Base-by-base conservation (phyloP, 257 asterid genomes). In the Solanum sitiens region DNA sequence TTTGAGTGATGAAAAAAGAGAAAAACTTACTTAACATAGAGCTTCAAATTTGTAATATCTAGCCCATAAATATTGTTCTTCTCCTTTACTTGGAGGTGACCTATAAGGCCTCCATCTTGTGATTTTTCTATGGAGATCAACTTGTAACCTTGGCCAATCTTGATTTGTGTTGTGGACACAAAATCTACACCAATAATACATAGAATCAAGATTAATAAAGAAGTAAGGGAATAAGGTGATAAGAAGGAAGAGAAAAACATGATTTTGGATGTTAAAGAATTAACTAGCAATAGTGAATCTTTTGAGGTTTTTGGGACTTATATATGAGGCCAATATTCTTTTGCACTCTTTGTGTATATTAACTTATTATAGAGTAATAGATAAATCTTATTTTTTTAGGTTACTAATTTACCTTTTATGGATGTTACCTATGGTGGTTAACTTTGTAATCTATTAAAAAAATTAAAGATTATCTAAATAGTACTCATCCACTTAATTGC, bases 81-180 rank as follows among this genome's bases (percentile, higher is more conserved):
- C 93, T 94, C 90, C 90, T 95, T 96, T 9, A 95, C 92, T 90
- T 94, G 95, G 47, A 97, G 99, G 32, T 87, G 93, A 45, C 96
- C 99, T 13, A 94, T 40, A 74, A 96, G 91, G 53, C 98, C 99
- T 79, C 99, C 98, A 82, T 93, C 90, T 6, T 95, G 83, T 89
- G 94, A 87, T 35, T 95, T 92, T 61, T 92, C 91, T 47, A 96
- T 87, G 90, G 99, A 97, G 87, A 94, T 73, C 87, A 97, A 89
- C 59, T 92, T 88, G 91, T 97, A 97, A 89, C 99, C 99, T 42
- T 94, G 86, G 25, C 99, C 99, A 86, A 97, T 94, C 77, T 93
- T 97, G 4, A 88, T 15, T 5, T 92, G 90, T 72, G 77, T 33
- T 39, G 87, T 11, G 53, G 92, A 80, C 44, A 91, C 87, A 37